phyloP scores from a whole-genome alignment of 352 stramenopile genomes.

The Phytopythium litorale region DNA sequence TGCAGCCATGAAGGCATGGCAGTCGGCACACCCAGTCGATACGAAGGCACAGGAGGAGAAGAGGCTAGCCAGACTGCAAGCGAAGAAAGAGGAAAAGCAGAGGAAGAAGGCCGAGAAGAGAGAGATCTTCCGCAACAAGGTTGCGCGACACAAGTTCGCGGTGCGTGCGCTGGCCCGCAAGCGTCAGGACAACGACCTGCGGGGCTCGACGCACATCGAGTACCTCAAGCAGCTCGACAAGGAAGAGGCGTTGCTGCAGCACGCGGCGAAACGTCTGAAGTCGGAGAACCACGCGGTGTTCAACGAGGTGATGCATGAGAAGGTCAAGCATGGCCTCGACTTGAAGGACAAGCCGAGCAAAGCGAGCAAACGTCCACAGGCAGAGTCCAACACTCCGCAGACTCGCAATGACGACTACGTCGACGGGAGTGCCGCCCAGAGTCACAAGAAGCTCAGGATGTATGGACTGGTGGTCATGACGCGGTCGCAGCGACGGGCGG shows the following conservation, averaged over 20 bases:
- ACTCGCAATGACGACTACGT: not conserved
- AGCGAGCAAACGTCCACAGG: not conserved
- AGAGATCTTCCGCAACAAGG: conserved; percentile 18
- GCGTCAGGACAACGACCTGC: conserved; percentile 14
- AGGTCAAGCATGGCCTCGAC: conserved; percentile 11
- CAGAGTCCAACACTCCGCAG: not conserved
- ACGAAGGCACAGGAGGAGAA: not conserved
- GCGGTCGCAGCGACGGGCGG: not conserved
- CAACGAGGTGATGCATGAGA: conserved; percentile 13
- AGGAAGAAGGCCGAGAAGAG: not conserved
- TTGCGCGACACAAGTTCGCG: conserved; percentile 22
- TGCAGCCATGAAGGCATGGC: not conserved
- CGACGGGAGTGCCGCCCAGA: not conserved
- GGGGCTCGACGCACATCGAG: conserved; percentile 16
- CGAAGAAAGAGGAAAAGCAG: not conserved
- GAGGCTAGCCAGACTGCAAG: conserved; percentile 5
- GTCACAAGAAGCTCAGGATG: not conserved
- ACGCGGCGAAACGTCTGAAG: conserved; percentile 13
- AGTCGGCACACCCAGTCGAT: not conserved
- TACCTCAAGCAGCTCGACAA: conserved; percentile 25
- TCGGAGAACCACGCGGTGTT: conserved; percentile 7
- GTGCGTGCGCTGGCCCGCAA: conserved; percentile 19
- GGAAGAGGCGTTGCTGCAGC: conserved; percentile 15
- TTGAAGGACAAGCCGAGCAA: conserved; percentile 7
- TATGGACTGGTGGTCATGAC: not conserved